Percentiles rank a stretch among this genome's conserved stretches.
These are phyloP conservation scores for Exophiala sideris DNA, from an alignment of 2,329 filamentous ascomycete species.

Conservation along the genomic window DNA sequence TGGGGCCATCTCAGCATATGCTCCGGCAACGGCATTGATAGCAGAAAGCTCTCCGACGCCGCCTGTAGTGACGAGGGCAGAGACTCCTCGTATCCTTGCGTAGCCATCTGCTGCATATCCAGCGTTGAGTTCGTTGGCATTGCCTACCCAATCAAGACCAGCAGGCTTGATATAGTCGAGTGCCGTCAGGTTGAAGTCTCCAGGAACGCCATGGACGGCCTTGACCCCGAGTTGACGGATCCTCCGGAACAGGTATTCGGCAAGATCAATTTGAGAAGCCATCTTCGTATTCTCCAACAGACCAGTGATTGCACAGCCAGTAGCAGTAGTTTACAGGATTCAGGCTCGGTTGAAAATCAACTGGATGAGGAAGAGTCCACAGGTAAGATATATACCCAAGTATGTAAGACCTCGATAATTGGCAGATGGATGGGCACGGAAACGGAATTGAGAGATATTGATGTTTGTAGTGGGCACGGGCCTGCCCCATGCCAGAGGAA, in stretches of 20 bases:
- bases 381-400: no score
- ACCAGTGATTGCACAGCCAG: no score
- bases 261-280: constrained; percentile 40
- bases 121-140: constrained; percentile 60
- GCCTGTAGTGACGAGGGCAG: constrained; percentile 53
- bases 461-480: no score
- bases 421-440: no score
- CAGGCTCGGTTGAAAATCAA: no score
- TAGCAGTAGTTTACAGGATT: no score
- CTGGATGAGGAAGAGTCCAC: no score
- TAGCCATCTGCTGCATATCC: constrained; percentile 80
- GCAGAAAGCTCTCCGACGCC: constrained; percentile 54
- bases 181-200: constrained; percentile 43
- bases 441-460: no score
- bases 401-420: no score
- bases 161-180: constrained; percentile 57
- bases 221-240: constrained; percentile 49
- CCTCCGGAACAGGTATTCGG: constrained; percentile 50
- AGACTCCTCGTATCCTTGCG: constrained; percentile 53
- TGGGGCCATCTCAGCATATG: constrained; percentile 58
- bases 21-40: constrained; percentile 37
- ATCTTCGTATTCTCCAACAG: constrained; percentile 1
- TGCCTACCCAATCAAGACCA: constrained; percentile 58
- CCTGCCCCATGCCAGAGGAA: no score
- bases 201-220: constrained; percentile 52